Percentiles rank a stretch among this genome's conserved stretches.
phyloP scores from a whole-genome alignment of 2,329 filamentous ascomycete genomes.

The Pseudodiploospora longispora region DNA sequence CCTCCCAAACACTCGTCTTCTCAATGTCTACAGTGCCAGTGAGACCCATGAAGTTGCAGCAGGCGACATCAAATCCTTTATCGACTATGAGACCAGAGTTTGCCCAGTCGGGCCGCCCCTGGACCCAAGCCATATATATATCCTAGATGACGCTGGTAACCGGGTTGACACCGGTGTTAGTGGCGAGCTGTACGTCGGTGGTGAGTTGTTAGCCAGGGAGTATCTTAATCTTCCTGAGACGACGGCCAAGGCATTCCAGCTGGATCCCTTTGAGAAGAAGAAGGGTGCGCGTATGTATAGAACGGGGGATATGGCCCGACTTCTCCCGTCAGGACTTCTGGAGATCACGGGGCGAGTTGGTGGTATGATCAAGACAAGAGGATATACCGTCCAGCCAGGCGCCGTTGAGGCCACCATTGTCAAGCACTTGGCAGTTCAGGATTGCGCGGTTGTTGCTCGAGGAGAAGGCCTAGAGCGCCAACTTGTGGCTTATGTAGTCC shows the following conservation, averaged over 20 bases:
- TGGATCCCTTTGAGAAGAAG: constrained; percentile 53
- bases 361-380: constrained; percentile 73
- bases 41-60: constrained; percentile 76
- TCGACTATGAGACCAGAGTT: constrained; percentile 54
- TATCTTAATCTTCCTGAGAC: constrained; percentile 76
- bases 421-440: constrained; percentile 59
- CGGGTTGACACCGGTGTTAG: constrained; percentile 52
- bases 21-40: constrained; percentile 77
- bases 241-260: constrained; percentile 63
- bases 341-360: constrained; percentile 72
- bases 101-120: constrained; percentile 68
- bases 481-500: constrained; percentile 68
- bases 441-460: constrained; percentile 64
- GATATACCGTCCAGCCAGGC: constrained; percentile 69
- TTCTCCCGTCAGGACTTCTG: constrained; percentile 58
- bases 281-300: constrained; percentile 63
- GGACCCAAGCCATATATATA: constrained; percentile 60
- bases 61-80: constrained; percentile 62
- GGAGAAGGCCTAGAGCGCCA: constrained; percentile 70
- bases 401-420: constrained; percentile 69
- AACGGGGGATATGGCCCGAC: constrained; percentile 62
- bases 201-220: constrained; percentile 63
- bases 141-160: constrained; percentile 61
- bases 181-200: constrained; percentile 70
- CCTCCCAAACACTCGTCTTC: constrained; percentile 59